phyloP scores from a whole-genome alignment of 2,329 filamentous ascomycete species.

The Aspergillus udagawae region DNA sequence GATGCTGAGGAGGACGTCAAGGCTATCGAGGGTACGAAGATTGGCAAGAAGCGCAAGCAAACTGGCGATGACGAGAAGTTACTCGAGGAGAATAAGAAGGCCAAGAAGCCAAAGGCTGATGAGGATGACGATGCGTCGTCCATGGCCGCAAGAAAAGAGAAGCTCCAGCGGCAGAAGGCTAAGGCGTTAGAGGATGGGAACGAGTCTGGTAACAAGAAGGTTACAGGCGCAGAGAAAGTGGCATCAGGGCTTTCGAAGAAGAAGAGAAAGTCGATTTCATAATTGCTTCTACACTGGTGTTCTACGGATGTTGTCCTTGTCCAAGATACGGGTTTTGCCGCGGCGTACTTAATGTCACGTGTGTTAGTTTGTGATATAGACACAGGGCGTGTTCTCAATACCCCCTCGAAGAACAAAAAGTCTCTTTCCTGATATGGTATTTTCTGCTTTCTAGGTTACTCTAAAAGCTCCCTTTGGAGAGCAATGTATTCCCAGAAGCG shows the following conservation, averaged over 20 bases:
- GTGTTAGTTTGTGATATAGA: constrained; percentile 22
- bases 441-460: neutral
- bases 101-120: constrained; percentile 38
- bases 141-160: constrained; percentile 42
- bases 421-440: constrained; percentile 2
- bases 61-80: constrained; percentile 28
- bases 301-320: constrained; percentile 17
- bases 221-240: constrained; percentile 14
- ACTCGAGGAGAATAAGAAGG: constrained; percentile 33
- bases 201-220: constrained; percentile 24
- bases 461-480: neutral
- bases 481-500: neutral
- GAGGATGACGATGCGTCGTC: constrained; percentile 36
- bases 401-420: constrained; percentile 20
- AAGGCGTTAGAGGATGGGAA: constrained; percentile 44
- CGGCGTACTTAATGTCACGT: constrained; percentile 32
- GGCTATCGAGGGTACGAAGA: constrained; percentile 33
- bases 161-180: constrained; percentile 48
- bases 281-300: constrained; percentile 25
- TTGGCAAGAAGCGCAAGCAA: constrained; percentile 55
- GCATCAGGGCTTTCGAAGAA: constrained; percentile 25
- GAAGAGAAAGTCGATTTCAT: constrained; percentile 39
- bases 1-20: constrained; percentile 32
- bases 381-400: constrained; percentile 22
- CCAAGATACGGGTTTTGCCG: constrained; percentile 24